A percentile compares a stretch with the other conserved stretches of the same genome.
phyloP scores from a whole-genome alignment of 305 asterid genomes.

The Fraxinus floribunda region DNA sequence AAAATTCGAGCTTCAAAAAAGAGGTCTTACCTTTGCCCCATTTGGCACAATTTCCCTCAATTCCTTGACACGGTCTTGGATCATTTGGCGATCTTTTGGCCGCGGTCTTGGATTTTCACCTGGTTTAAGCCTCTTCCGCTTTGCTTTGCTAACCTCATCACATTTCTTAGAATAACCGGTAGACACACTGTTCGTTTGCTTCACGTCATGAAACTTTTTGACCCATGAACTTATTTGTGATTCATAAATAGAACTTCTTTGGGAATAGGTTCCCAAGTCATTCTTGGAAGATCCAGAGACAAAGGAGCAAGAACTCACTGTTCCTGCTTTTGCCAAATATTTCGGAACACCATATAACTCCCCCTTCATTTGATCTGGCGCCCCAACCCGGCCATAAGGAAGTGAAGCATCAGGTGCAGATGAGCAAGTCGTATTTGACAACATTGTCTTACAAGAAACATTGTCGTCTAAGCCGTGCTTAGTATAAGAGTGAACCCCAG shows the following conservation, averaged over 20 bases:
- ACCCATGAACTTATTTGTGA: constrained; percentile 79
- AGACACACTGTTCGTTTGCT: constrained; percentile 54
- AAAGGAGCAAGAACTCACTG: constrained; percentile 44
- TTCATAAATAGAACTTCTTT: constrained; percentile 59
- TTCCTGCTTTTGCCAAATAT: constrained; percentile 40
- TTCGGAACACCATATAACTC: constrained; percentile 62
- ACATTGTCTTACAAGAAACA: constrained; percentile 52
- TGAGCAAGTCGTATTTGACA: constrained; percentile 53
- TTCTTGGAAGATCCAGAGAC: constrained; percentile 43
- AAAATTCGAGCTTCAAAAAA: neutral
- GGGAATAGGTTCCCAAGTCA: constrained; percentile 48
- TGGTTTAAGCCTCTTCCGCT: constrained; percentile 79
- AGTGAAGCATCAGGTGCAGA: constrained; percentile 44
- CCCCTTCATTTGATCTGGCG: constrained; percentile 45
- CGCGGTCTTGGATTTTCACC: constrained; percentile 93
- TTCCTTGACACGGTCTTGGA: constrained; percentile 96
- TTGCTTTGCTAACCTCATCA: constrained; percentile 56
- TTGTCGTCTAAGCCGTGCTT: constrained; percentile 45
- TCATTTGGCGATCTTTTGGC: constrained; percentile 97
- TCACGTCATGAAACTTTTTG: constrained; percentile 47
- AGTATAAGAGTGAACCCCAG: constrained; percentile 39
- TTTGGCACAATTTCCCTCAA: constrained; percentile 89
- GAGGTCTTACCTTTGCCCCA: constrained; percentile 68
- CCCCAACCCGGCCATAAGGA: constrained; percentile 46
- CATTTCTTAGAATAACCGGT: constrained; percentile 68